A percentile compares a stretch with the other conserved stretches of the same genome.
These are phyloP conservation scores for Anastatica hierochuntica DNA, from an alignment of 345 rosid genomes.

Conservation along the genomic window DNA sequence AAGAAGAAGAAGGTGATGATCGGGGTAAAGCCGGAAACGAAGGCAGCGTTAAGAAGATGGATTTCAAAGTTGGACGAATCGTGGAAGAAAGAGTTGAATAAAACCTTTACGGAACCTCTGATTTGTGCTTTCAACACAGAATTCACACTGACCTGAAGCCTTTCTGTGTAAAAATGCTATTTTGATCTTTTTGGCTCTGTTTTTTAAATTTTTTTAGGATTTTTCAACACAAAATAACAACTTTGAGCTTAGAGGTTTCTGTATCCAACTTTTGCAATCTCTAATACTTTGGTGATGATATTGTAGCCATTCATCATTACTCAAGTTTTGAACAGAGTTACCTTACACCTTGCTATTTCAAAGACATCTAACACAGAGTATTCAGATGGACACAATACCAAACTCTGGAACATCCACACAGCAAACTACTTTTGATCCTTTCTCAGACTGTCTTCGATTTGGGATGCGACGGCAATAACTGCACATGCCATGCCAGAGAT, in stretches of 20 bases:
- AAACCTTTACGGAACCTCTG: not conserved
- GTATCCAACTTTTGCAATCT: no score
- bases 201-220: no score
- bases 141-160: not conserved
- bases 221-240: no score
- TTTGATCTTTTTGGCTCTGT: no score
- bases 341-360: not conserved
- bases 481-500: not conserved
- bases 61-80: not conserved
- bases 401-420: not conserved
- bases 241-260: no score
- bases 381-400: not conserved
- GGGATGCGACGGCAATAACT: slow-evolving; percentile 24
- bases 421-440: not conserved
- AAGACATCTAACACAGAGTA: not conserved
- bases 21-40: not conserved
- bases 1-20: not conserved
- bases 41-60: not conserved
- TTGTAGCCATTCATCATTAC: no score
- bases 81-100: not conserved
- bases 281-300: no score
- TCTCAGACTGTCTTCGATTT: slow-evolving; percentile 15
- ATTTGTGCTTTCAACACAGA: slow-evolving; percentile 4
- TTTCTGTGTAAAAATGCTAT: no score
- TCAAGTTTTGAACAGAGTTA: no score